Conservation (phyloP, 192 early-diverging fungal genomes). For the Coemansia sp. region DNA sequence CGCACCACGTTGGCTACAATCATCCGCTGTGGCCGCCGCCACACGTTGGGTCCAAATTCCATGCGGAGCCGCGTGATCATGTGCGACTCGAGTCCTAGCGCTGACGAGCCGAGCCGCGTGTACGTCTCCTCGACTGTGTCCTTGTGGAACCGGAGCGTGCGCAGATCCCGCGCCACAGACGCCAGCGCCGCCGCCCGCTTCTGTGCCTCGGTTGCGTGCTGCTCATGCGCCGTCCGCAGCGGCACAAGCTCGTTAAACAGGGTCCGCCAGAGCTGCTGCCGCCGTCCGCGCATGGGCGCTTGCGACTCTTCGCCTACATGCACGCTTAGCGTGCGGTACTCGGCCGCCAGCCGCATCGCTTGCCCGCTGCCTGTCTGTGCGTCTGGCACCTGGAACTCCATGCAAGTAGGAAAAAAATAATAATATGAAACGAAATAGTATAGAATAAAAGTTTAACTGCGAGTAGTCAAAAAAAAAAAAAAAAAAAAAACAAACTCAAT, state of each 20-base stretch:
- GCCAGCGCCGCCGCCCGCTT: conserved; percentile 21
- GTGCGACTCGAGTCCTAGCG: conserved; percentile 22
- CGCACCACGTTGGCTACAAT: conserved; percentile 12
- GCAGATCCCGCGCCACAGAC: conserved; percentile 31
- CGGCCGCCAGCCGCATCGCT: conserved; percentile 29
- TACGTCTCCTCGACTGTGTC: conserved; percentile 20
- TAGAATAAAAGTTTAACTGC: no score
- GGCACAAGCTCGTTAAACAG: conserved; percentile 34
- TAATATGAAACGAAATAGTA: no score
- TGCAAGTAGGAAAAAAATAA: neutral
- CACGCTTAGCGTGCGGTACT: conserved; percentile 53
- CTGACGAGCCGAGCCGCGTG: conserved; percentile 25
- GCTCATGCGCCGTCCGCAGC: conserved; percentile 34
- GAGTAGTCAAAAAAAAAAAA: no score
- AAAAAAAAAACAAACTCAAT: no score
- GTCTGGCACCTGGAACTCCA: conserved; percentile 21
- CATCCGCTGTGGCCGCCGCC: conserved; percentile 12
- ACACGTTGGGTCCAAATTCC: conserved; percentile 21
- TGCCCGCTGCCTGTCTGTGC: neutral
- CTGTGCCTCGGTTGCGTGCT: conserved; percentile 29
- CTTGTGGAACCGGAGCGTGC: conserved; percentile 20
- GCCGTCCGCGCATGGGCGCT: conserved; percentile 2
- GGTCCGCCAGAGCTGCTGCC: conserved; percentile 19
- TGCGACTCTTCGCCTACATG: conserved; percentile 36
- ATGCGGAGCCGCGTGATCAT: conserved; percentile 16